A percentile compares a stretch with the other conserved stretches of the same genome.
Conservation (phyloP, 2,329 filamentous ascomycete species). For the Colletotrichum falcatum region DNA sequence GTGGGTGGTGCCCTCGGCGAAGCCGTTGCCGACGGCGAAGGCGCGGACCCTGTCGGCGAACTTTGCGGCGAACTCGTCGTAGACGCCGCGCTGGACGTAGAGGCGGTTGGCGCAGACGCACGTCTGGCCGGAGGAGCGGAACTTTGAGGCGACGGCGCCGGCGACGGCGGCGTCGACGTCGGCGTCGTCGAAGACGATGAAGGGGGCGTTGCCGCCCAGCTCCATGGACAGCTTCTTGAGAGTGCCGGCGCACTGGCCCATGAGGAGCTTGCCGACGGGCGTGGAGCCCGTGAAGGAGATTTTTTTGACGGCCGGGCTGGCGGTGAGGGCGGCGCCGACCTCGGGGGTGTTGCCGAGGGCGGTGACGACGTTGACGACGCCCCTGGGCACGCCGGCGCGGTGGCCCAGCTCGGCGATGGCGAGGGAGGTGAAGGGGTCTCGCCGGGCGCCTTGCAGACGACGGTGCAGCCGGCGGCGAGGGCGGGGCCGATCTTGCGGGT, state of each 20-base stretch:
- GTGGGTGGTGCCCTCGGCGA: slow-evolving; percentile 77
- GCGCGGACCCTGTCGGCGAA: slow-evolving; percentile 78
- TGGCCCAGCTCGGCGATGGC: slow-evolving; percentile 88
- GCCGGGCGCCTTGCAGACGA: slow-evolving; percentile 89
- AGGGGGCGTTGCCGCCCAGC: slow-evolving; percentile 93
- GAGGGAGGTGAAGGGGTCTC: slow-evolving; percentile 92
- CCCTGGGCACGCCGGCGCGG: slow-evolving; percentile 88
- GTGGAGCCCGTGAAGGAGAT: slow-evolving; percentile 93
- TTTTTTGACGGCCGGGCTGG: slow-evolving; percentile 82
- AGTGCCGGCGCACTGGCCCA: slow-evolving; percentile 88
- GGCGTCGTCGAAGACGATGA: slow-evolving; percentile 97
- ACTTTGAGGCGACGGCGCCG: slow-evolving; percentile 88
- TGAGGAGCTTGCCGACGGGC: slow-evolving; percentile 77
- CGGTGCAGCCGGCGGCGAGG: slow-evolving; percentile 93
- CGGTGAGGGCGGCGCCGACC: slow-evolving; percentile 82
- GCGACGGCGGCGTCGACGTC: slow-evolving; percentile 87
- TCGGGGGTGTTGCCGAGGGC: slow-evolving; percentile 82
- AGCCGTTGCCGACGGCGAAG: slow-evolving; percentile 83
- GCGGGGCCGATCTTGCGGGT: slow-evolving; percentile 78
- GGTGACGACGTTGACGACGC: slow-evolving; percentile 91
- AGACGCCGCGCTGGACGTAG: slow-evolving; percentile 82
- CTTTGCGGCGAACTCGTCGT: slow-evolving; percentile 77
- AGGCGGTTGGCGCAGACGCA: slow-evolving; percentile 92
- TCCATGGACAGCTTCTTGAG: slow-evolving; percentile 89
- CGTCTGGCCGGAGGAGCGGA: slow-evolving; percentile 94